Conservation (phyloP, 2,329 filamentous ascomycete genomes). For the Microcyclosporella mali region DNA sequence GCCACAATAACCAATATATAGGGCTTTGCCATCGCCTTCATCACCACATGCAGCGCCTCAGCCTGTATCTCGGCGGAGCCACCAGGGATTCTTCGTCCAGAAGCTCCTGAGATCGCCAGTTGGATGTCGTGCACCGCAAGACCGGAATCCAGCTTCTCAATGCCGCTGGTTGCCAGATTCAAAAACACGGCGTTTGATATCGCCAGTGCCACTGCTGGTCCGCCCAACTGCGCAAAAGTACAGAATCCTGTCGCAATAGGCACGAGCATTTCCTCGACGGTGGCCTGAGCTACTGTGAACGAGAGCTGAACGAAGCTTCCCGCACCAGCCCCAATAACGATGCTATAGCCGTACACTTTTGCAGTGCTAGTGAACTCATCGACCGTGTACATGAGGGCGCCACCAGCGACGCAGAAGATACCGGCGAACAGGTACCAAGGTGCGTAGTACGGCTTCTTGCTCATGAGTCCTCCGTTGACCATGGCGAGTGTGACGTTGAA, state of each 20-base stretch:
- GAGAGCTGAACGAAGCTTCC: not conserved
- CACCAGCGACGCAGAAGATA: constrained; percentile 6
- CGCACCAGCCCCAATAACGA: not conserved
- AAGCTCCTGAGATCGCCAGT: not conserved
- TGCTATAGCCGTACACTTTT: not conserved
- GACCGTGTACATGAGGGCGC: constrained; percentile 13
- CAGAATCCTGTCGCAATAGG: not conserved
- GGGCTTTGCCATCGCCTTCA: too few relatives aligned
- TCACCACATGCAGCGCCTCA: too few relatives aligned
- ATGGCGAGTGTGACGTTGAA: constrained; percentile 5
- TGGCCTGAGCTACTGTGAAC: not conserved
- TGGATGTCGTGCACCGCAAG: not conserved
- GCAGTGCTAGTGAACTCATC: constrained; percentile 3
- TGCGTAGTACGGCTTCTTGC: not conserved
- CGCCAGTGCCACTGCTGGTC: not conserved
- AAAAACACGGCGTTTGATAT: not conserved
- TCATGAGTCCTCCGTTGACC: not conserved
- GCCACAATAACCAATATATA: too few relatives aligned
- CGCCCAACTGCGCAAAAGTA: not conserved
- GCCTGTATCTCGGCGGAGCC: too few relatives aligned
- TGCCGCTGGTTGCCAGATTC: not conserved
- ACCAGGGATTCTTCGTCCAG: not conserved
- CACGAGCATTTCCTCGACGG: not conserved
- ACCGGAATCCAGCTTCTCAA: not conserved
- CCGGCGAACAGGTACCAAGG: constrained; percentile 10